These are phyloP conservation scores for Spencermartinsiella ligniputridi DNA, from an alignment of 1,139 yeast genomes.

Conservation along the genomic window DNA sequence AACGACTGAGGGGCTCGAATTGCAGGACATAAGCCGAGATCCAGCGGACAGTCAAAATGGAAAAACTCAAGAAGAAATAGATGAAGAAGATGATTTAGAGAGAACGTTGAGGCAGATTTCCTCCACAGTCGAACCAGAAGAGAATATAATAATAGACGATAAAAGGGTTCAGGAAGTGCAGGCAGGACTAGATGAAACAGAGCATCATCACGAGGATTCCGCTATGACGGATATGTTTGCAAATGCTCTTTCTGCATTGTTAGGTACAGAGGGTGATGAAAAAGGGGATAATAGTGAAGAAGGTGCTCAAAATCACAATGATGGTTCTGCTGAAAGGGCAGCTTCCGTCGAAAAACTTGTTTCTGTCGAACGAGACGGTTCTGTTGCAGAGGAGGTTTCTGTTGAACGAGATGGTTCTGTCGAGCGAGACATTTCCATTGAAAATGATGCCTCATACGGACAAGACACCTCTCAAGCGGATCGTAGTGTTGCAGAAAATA, in stretches of 20 bases:
- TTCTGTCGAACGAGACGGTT: background rate
- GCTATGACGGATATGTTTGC: conserved; percentile 10
- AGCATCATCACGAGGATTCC: background rate
- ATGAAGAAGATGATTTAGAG: background rate
- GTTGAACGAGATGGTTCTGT: background rate
- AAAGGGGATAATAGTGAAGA: conserved; percentile 1
- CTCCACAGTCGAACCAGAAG: background rate
- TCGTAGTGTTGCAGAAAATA: background rate
- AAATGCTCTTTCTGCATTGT: conserved; percentile 10
- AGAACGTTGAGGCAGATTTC: too few relatives aligned
- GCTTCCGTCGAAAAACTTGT: too few relatives aligned
- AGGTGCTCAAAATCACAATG: conserved; percentile 1
- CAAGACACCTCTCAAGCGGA: background rate
- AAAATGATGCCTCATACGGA: background rate
- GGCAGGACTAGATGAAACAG: too few relatives aligned
- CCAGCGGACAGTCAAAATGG: background rate
- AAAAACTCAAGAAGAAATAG: background rate
- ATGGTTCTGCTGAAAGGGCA: background rate
- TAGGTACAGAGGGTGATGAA: conserved; percentile 5
- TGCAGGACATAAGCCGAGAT: too few relatives aligned
- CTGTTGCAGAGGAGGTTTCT: background rate
- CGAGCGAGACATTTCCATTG: background rate
- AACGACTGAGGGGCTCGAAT: background rate
- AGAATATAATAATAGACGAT: too few relatives aligned
- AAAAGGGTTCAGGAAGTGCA: too few relatives aligned